Conservation (phyloP, 2,329 filamentous ascomycete genomes). For the Aspergillus sp. region DNA sequence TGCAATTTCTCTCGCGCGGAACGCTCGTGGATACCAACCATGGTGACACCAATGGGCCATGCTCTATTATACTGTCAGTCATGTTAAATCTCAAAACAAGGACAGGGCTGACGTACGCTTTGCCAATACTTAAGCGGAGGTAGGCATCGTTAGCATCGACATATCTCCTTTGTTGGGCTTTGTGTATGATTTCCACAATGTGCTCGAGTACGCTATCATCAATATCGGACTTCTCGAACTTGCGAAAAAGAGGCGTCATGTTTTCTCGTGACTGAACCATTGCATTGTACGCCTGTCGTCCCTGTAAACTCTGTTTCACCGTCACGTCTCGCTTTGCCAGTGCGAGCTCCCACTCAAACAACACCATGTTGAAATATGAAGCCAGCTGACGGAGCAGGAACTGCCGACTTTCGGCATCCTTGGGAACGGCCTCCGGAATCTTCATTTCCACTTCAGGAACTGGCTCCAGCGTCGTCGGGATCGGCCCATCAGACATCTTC, state of each 20-base stretch:
- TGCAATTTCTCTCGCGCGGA: slow-evolving; percentile 94
- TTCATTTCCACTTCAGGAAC: slow-evolving; percentile 89
- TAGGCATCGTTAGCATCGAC: slow-evolving; percentile 97
- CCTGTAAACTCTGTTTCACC: slow-evolving; percentile 71
- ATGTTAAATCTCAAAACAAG: not conserved
- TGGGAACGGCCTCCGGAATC: slow-evolving; percentile 63
- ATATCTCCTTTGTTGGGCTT: slow-evolving; percentile 86
- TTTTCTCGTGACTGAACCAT: slow-evolving; percentile 88
- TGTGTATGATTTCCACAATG: slow-evolving; percentile 86
- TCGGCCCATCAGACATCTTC: slow-evolving; percentile 68
- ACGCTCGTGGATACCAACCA: slow-evolving; percentile 99
- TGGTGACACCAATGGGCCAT: slow-evolving; percentile 98
- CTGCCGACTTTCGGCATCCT: slow-evolving; percentile 63
- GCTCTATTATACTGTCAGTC: slow-evolving; percentile 51
- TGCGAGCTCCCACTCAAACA: slow-evolving; percentile 80
- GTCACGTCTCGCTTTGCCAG: slow-evolving; percentile 60
- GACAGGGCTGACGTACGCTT: slow-evolving; percentile 56
- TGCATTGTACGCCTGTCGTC: slow-evolving; percentile 76
- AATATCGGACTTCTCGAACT: slow-evolving; percentile 78
- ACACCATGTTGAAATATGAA: slow-evolving; percentile 95
- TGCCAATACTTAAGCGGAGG: slow-evolving; percentile 86
- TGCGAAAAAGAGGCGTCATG: slow-evolving; percentile 85
- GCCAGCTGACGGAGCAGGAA: slow-evolving; percentile 85
- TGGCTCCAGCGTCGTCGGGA: slow-evolving; percentile 78
- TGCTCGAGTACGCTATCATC: slow-evolving; percentile 77